A percentile compares a stretch with the other conserved stretches of the same genome.
Conservation (phyloP, 225 moss, liverwort and hornwort species). For the Lunularia cruciata region DNA sequence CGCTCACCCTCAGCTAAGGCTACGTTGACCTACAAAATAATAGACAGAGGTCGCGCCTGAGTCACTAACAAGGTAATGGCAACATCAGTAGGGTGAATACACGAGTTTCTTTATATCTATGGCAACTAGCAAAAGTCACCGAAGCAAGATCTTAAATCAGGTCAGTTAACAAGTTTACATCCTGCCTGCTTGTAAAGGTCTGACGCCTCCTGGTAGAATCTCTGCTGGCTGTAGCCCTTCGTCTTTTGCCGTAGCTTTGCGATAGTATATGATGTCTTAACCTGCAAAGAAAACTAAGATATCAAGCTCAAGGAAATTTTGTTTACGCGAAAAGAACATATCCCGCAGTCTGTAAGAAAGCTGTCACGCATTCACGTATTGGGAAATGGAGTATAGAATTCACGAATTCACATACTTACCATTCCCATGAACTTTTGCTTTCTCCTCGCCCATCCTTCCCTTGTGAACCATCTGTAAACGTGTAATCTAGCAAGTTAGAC, state of each 20-base stretch:
- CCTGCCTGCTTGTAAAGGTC: conserved; percentile 80
- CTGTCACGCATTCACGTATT: too few relatives aligned
- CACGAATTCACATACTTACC: conserved; percentile 42
- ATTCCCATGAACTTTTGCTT: conserved; percentile 70
- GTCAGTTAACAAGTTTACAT: neutral
- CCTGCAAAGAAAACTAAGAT: conserved; percentile 53
- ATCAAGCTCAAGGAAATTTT: neutral
- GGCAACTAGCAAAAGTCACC: neutral
- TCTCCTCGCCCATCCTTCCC: conserved; percentile 80
- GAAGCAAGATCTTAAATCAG: too few relatives aligned
- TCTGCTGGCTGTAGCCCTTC: conserved; percentile 83
- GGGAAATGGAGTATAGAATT: too few relatives aligned
- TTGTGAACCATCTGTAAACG: conserved; percentile 76
- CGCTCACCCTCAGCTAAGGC: conserved; percentile 80
- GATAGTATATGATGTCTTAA: conserved; percentile 81
- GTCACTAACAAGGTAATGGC: neutral
- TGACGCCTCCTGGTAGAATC: conserved; percentile 84
- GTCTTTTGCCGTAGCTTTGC: conserved; percentile 92
- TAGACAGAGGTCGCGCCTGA: neutral
- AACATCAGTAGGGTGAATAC: neutral
- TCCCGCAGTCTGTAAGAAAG: too few relatives aligned
- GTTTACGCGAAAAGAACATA: too few relatives aligned
- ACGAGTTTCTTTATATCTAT: neutral
- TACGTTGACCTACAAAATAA: conserved; percentile 59
- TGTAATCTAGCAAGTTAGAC: neutral